phyloP scores from a whole-genome alignment of 495 filamentous ascomycete species.

The Daldinia loculata region DNA sequence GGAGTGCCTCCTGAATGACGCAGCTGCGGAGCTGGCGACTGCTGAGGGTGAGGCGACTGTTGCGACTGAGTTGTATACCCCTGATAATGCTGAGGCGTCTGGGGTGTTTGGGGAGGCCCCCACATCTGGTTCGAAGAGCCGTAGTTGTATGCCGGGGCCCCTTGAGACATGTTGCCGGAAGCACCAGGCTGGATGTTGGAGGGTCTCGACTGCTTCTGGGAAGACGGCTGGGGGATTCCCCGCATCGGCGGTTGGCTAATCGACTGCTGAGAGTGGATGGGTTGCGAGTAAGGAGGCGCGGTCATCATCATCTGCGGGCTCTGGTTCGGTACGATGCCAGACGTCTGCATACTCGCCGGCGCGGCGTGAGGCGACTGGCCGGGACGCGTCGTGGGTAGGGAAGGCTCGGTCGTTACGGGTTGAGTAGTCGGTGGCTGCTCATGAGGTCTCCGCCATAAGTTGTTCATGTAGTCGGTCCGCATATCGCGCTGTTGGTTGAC shows the following conservation, averaged over 20 bases:
- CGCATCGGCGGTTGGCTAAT: slow-evolving; percentile 62
- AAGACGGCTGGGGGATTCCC: slow-evolving; percentile 58
- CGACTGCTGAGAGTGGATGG: slow-evolving; percentile 61
- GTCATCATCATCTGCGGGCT: slow-evolving; percentile 68
- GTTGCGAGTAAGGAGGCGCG: slow-evolving; percentile 59
- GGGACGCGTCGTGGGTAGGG: slow-evolving; percentile 57
- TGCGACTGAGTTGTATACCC: slow-evolving; percentile 64
- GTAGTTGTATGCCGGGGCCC: slow-evolving; percentile 60
- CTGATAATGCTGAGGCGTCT: slow-evolving; percentile 57
- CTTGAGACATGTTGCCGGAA: slow-evolving; percentile 49
- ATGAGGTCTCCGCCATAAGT: slow-evolving; percentile 79
- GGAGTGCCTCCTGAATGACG: slow-evolving; percentile 67
- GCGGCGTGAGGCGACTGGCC: slow-evolving; percentile 60
- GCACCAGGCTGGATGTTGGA: slow-evolving; percentile 55
- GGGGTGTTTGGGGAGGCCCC: slow-evolving; percentile 56
- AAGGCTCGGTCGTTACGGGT: slow-evolving; percentile 56
- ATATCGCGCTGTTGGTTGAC: slow-evolving; percentile 77
- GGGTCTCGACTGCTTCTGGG: slow-evolving; percentile 58
- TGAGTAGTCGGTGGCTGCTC: slow-evolving; percentile 70
- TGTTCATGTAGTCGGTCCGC: slow-evolving; percentile 77
- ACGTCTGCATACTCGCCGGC: slow-evolving; percentile 51
- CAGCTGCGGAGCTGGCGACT: slow-evolving; percentile 67
- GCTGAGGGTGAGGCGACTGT: slow-evolving; percentile 64
- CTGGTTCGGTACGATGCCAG: slow-evolving; percentile 58
- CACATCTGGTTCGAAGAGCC: slow-evolving; percentile 60